A percentile compares a stretch with the other conserved stretches of the same genome.
These are phyloP conservation scores for Pseudogymnoascus sp. DNA, from an alignment of 2,329 filamentous ascomycete species.

Conservation along the genomic window DNA sequence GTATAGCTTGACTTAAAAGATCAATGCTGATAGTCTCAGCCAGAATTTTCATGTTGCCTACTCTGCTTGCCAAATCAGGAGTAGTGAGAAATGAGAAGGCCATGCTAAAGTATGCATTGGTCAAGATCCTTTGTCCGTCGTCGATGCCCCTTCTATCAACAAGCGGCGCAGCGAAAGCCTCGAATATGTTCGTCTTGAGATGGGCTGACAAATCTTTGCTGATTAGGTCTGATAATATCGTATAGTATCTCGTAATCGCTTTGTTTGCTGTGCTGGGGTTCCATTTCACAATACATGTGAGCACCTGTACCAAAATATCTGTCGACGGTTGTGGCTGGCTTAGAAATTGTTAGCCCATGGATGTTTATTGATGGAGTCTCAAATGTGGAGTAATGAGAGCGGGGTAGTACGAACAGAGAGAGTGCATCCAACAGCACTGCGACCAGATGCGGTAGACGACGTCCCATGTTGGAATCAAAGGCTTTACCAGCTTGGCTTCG, in stretches of 20 bases:
- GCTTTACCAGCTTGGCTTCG: background rate
- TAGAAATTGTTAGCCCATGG: background rate
- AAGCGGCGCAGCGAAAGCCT: background rate
- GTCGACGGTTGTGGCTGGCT: background rate
- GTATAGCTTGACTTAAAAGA: constrained; percentile 21
- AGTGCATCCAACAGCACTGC: background rate
- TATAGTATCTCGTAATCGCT: background rate
- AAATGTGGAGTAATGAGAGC: background rate
- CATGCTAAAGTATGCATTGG: constrained; percentile 23
- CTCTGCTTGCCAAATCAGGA: constrained; percentile 20
- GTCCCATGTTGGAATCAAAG: background rate
- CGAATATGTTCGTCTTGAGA: background rate
- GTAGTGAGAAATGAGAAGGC: constrained; percentile 27
- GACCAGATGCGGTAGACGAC: background rate
- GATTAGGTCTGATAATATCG: background rate
- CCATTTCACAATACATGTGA: constrained; percentile 1
- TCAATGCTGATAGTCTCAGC: constrained; percentile 22
- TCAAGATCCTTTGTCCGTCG: background rate
- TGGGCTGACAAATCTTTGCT: background rate
- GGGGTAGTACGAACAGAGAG: background rate
- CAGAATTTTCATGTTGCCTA: constrained; percentile 22
- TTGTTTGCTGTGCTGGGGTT: background rate
- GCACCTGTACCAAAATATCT: background rate
- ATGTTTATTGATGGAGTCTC: background rate
- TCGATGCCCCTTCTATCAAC: background rate